Base-by-base conservation (phyloP, 345 rosid species). In the Noccaea bulbosa region DNA sequence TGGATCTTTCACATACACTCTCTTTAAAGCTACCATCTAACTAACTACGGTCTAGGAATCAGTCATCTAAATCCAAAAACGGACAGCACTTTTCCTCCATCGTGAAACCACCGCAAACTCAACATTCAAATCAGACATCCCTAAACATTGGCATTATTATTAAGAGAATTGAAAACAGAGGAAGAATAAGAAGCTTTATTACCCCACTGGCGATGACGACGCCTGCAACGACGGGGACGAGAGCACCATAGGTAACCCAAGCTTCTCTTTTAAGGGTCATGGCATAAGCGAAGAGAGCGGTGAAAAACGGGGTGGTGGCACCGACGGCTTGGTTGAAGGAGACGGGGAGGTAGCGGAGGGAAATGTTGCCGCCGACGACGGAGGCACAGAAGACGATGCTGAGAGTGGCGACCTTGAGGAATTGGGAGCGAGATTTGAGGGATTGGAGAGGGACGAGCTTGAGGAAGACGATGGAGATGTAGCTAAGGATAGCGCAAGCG, bases 321-420 rank as follows among this genome's bases (percentile, higher is more conserved):
- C 98, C 97, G 15, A 93, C 97, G 24, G 97, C 98, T 79, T 93
- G 98, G 47, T 93, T 93, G 71, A 93, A 93, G 3, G 96, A 88
- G 5, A 93, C 97, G 0, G 98, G 97, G 20, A 93, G 86, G 72
- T 81, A 93, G 45, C 96, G 82, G 6, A 93, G 85, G 1, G 97
- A 90, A 6, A 93, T 87, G 62, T 93, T 93, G 11, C 98, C 97
- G 30, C 98, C 97, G 11, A 91, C 98, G 48, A 93, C 98, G 8
- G 98, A 93, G 47, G 82, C 92, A 68, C 98, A 93, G 58, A 93
- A 91, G 11, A 91, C 98, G 46, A 87, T 76, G 67, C 94, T 85
- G 40, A 93, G 77, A 54, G 98, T 88, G 5, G 95, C 83, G 39
- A 88, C 89, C 85, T 92, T 92, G 4, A 83, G 51, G 52, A 93